Percentiles rank a stretch among this genome's conserved stretches.
Conservation (phyloP, 176 grass and related monocot species). For the Areca catechu region DNA sequence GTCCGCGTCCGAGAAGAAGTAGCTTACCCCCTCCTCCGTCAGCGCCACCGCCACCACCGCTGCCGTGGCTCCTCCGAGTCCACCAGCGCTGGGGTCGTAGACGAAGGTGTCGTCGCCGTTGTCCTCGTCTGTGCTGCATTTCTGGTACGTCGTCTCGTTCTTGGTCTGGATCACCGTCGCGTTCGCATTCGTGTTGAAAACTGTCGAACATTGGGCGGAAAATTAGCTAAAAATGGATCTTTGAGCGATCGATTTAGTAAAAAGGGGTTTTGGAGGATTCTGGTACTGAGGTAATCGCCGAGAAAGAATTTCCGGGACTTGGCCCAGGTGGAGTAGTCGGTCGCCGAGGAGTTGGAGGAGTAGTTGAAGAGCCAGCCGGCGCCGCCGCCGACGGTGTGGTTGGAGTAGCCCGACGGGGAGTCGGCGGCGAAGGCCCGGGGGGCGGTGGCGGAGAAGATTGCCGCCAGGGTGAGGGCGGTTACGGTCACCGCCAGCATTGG, state of each 20-base stretch:
- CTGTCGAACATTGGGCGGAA: constrained; percentile 17
- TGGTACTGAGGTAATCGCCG: constrained; percentile 71
- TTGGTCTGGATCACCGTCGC: constrained; percentile 46
- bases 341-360: constrained; percentile 34
- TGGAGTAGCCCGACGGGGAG: constrained; percentile 29
- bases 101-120: constrained; percentile 25
- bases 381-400: constrained; percentile 59
- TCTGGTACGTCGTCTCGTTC: constrained; percentile 42
- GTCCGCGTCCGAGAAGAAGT: constrained; percentile 63
- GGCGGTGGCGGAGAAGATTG: too few relatives aligned
- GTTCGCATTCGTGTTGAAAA: constrained; percentile 77
- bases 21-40: constrained; percentile 36
- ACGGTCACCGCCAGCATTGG: too few relatives aligned
- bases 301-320: constrained; percentile 54
- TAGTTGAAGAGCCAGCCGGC: constrained; percentile 67
- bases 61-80: not conserved
- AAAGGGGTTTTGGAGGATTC: too few relatives aligned
- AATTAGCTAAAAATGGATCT: not conserved
- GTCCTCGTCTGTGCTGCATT: constrained; percentile 41
- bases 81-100: constrained; percentile 20
- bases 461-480: too few relatives aligned
- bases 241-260: not conserved
- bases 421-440: not conserved
- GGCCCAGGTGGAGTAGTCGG: constrained; percentile 72
- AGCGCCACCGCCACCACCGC: constrained; percentile 26